Conservation (phyloP, 2,329 filamentous ascomycete species). For the Fusarium pininemorale region DNA sequence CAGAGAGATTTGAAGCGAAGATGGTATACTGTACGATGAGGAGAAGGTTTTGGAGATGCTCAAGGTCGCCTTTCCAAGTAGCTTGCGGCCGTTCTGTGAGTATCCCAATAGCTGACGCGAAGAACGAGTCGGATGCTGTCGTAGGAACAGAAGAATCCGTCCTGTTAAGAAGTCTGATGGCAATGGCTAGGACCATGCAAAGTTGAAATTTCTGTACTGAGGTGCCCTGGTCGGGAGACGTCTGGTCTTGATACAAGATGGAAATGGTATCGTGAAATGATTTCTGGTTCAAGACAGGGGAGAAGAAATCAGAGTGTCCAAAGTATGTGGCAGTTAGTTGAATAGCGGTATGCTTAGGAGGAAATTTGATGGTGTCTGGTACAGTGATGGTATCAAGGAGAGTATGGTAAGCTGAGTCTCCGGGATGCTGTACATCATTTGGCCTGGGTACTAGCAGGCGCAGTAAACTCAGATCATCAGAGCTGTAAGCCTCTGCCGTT, state of each 20-base stretch:
- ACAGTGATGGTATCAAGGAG: not conserved
- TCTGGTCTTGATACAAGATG: slow-evolving; percentile 2
- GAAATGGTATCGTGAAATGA: slow-evolving; percentile 9
- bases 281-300: slow-evolving; percentile 31
- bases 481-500: not conserved
- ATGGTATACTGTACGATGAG: slow-evolving; percentile 26
- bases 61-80: slow-evolving; percentile 16
- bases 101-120: slow-evolving; percentile 4
- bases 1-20: slow-evolving; percentile 24
- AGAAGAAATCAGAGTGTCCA: slow-evolving; percentile 44
- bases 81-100: not conserved
- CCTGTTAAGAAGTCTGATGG: slow-evolving; percentile 27
- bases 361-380: slow-evolving; percentile 6
- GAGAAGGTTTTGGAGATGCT: slow-evolving; percentile 24
- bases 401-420: slow-evolving; percentile 10
- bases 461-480: not conserved
- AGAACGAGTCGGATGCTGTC: slow-evolving; percentile 17
- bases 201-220: slow-evolving; percentile 4
- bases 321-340: slow-evolving; percentile 40
- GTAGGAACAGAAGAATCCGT: slow-evolving; percentile 18
- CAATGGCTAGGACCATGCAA: slow-evolving; percentile 15
- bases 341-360: not conserved
- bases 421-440: not conserved
- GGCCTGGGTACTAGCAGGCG: not conserved
- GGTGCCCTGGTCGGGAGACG: not conserved